Conservation (phyloP, 208 protist genomes). For the Leishmania gerbilli region DNA sequence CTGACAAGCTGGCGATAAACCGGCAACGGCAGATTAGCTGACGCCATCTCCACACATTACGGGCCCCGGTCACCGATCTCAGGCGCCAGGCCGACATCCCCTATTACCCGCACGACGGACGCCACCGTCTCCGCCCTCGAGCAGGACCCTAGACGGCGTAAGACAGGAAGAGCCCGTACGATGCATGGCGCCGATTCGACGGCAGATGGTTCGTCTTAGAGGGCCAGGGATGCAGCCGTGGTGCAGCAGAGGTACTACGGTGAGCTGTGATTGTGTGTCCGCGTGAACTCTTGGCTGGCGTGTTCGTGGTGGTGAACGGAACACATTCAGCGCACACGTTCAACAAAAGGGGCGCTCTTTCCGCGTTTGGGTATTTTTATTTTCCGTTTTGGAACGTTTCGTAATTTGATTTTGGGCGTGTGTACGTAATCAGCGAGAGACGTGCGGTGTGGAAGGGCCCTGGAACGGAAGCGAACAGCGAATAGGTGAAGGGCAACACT, state of each 20-base stretch:
- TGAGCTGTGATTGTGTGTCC: neutral
- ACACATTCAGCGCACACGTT: no score
- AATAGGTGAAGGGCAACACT: neutral
- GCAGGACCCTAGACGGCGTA: neutral
- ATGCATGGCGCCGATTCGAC: neutral
- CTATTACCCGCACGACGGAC: neutral
- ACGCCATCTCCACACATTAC: neutral
- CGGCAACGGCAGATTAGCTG: neutral
- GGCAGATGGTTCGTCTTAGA: neutral
- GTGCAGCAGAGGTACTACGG: neutral
- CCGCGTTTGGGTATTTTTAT: no score
- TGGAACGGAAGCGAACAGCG: neutral
- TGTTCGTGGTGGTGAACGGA: no score
- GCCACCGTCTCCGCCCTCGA: neutral
- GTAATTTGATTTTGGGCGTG: no score
- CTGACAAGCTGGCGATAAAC: neutral
- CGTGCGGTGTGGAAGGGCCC: neutral
- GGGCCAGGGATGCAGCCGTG: neutral
- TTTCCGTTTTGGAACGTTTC: no score
- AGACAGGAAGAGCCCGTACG: neutral
- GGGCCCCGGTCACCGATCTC: neutral
- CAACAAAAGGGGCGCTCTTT: no score
- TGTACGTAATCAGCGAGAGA: neutral
- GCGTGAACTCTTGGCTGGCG: neutral
- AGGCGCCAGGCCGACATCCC: neutral